These are phyloP conservation scores for Domatiomyces catenatus DNA, from an alignment of 2,329 filamentous ascomycete genomes.

Conservation along the genomic window DNA sequence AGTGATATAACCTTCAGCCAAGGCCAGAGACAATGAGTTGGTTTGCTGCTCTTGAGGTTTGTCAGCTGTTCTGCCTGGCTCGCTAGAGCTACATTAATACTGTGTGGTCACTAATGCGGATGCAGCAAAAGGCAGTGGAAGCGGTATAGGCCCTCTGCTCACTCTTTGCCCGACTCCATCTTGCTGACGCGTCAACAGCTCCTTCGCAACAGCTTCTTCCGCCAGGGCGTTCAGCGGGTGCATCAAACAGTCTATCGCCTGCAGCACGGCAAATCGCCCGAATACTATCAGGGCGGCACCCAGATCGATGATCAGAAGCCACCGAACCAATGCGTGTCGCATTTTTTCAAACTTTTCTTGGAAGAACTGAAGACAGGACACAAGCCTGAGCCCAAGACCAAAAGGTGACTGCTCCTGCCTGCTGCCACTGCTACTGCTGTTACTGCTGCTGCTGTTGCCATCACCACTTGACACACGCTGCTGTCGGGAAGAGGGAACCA, in stretches of 20 bases:
- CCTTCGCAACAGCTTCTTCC: constrained; percentile 29
- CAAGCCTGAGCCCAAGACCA: constrained; percentile 20
- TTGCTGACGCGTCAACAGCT: constrained; percentile 13
- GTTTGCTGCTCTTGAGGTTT: neutral
- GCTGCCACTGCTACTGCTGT: neutral
- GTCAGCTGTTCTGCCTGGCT: neutral
- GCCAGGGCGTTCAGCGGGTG: constrained; percentile 28
- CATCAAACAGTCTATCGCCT: constrained; percentile 28
- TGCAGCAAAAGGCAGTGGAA: constrained; percentile 10
- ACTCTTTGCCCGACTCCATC: neutral
- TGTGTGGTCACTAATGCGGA: neutral
- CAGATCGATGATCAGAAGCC: constrained; percentile 20
- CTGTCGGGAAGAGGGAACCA: neutral
- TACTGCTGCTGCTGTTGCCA: neutral
- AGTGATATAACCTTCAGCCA: neutral
- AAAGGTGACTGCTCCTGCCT: constrained; percentile 2
- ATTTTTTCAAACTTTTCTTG: constrained; percentile 27
- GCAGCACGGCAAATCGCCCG: constrained; percentile 27
- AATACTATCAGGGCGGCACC: constrained; percentile 28
- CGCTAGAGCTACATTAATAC: neutral
- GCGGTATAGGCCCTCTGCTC: constrained; percentile 3
- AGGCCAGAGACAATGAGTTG: neutral
- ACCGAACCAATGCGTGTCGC: constrained; percentile 18
- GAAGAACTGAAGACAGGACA: constrained; percentile 29
- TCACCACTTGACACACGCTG: neutral